Evolutionary conservation across 495 filamentous ascomycete genomes (phyloP).

Genomic region (Massariosphaeria phaeospora): DNA sequence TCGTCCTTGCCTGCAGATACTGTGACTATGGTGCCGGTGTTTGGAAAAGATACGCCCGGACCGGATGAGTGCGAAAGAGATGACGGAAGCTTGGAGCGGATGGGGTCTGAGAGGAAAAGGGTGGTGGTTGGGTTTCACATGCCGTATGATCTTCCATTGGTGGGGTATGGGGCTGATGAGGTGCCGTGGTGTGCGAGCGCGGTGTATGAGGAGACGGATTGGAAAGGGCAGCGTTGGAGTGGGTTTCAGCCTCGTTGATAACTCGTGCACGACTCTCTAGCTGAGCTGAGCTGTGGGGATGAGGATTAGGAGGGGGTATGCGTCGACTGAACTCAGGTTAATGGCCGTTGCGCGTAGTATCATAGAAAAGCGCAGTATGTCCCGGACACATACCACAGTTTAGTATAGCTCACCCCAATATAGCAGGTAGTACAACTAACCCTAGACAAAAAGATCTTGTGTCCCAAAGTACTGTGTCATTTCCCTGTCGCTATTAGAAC

Average conservation of each 20-base stretch:
- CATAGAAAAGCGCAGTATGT: too few relatives aligned
- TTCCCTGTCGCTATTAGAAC: too few relatives aligned
- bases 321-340: too few relatives aligned
- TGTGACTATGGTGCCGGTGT: slow-evolving; percentile 60
- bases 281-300: too few relatives aligned
- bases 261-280: not conserved
- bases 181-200: slow-evolving; percentile 75
- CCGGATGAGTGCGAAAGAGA: not conserved
- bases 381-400: too few relatives aligned
- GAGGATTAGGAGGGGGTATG: not conserved
- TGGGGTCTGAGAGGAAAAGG: not conserved
- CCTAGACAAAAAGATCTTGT: too few relatives aligned
- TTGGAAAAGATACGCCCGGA: slow-evolving; percentile 54
- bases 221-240: slow-evolving; percentile 49
- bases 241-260: not conserved
- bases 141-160: slow-evolving; percentile 77
- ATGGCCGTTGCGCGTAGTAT: too few relatives aligned
- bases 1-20: not conserved
- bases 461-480: too few relatives aligned
- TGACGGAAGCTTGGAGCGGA: slow-evolving; percentile 33
- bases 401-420: too few relatives aligned
- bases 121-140: slow-evolving; percentile 64
- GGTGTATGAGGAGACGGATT: slow-evolving; percentile 60
- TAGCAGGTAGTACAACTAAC: too few relatives aligned
- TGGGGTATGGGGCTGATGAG: slow-evolving; percentile 57